Evolutionary conservation across 208 protist genomes (phyloP).

Genomic region (Crithidia sp.): DNA sequence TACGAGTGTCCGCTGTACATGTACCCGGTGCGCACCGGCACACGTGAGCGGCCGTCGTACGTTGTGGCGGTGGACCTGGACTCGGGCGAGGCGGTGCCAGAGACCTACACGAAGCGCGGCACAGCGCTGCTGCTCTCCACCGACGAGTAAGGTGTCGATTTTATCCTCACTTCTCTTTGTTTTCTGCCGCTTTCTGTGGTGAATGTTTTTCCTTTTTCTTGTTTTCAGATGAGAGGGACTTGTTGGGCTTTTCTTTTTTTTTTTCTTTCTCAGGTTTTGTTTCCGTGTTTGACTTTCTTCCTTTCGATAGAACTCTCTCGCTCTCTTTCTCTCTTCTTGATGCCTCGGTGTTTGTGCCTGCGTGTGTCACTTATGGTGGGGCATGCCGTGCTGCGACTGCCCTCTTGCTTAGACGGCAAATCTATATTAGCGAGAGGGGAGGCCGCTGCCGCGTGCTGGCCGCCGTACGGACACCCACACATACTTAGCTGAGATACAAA

Average conservation of each 20-base stretch:
- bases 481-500: neutral
- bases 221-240: neutral
- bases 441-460: too few relatives aligned
- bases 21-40: constrained; percentile 97
- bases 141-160: constrained; percentile 67
- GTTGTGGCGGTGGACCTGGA: constrained; percentile 96
- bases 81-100: constrained; percentile 88
- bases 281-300: too few relatives aligned
- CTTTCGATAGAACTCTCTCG: too few relatives aligned
- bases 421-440: neutral
- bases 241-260: neutral
- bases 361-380: neutral
- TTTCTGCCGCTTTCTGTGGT: too few relatives aligned
- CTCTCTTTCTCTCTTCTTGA: too few relatives aligned
- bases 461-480: neutral
- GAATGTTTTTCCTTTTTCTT: too few relatives aligned
- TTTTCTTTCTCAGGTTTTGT: neutral
- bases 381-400: neutral
- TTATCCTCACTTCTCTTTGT: too few relatives aligned
- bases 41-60: constrained; percentile 95
- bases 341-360: neutral
- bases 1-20: constrained; percentile 98
- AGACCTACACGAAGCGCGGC: constrained; percentile 98
- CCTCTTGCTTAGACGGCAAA: constrained; percentile 1
- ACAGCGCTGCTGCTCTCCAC: constrained; percentile 97